Conservation (phyloP, 106 monocot species). For the Phalaenopsis aphrodite region DNA sequence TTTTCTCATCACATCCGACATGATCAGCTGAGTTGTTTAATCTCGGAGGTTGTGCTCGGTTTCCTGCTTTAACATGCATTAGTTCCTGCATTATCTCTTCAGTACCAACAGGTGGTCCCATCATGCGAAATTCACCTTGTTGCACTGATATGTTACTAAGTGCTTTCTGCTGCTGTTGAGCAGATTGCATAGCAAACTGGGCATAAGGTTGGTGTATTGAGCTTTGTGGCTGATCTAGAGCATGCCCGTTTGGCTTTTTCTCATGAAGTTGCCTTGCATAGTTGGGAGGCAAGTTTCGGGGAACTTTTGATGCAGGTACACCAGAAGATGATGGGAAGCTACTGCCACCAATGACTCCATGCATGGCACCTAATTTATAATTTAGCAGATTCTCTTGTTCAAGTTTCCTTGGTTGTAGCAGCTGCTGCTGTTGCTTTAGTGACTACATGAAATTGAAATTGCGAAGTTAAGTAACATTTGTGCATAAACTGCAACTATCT, state of each 20-base stretch:
- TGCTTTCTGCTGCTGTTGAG: constrained; percentile 60
- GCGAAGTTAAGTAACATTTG: constrained; percentile 3
- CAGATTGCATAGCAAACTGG: constrained; percentile 58
- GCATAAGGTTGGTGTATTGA: constrained; percentile 60
- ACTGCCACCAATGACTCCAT: constrained; percentile 34
- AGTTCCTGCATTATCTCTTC: constrained; percentile 77
- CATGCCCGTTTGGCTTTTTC: constrained; percentile 31
- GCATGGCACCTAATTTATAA: constrained; percentile 39
- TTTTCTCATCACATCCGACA: constrained; percentile 26
- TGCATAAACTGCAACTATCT: not conserved
- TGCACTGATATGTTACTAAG: constrained; percentile 31
- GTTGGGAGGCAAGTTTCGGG: constrained; percentile 31
- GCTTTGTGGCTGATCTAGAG: constrained; percentile 31
- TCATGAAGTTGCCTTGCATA: constrained; percentile 25
- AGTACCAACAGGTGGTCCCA: constrained; percentile 28
- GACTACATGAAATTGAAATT: constrained; percentile 11
- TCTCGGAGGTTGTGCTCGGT: constrained; percentile 28
- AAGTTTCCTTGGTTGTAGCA: constrained; percentile 37
- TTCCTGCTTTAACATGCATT: constrained; percentile 41
- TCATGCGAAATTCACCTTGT: constrained; percentile 34
- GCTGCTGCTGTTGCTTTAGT: constrained; percentile 30
- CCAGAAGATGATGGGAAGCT: constrained; percentile 50
- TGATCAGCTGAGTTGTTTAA: constrained; percentile 36
- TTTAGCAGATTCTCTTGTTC: constrained; percentile 36
- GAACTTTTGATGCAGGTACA: constrained; percentile 18